Evolutionary conservation across 495 filamentous ascomycete genomes (phyloP).

Genomic region (Xylaria acuta): DNA sequence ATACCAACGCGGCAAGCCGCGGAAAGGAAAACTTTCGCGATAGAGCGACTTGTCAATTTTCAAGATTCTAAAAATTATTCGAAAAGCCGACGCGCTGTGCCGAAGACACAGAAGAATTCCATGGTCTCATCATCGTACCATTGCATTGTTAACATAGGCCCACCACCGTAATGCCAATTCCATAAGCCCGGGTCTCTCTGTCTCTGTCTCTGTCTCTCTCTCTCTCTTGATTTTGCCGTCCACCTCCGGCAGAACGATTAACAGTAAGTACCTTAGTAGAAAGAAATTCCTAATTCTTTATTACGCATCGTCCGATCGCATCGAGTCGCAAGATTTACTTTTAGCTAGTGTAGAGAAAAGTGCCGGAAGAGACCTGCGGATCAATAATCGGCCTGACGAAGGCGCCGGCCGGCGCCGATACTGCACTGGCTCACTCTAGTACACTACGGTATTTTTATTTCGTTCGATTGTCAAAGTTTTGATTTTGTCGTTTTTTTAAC

Average conservation of each 20-base stretch:
- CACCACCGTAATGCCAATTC: slow-evolving; percentile 1
- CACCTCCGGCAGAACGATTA: not conserved
- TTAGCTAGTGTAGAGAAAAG: not conserved
- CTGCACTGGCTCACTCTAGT: not conserved
- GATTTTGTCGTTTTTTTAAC: not conserved
- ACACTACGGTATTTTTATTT: not conserved
- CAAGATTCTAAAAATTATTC: not conserved
- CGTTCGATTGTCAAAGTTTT: not conserved
- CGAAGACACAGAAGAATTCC: not conserved
- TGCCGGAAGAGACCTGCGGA: not conserved
- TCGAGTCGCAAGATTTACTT: not conserved
- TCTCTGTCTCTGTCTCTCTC: too few relatives aligned
- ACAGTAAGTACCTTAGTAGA: not conserved
- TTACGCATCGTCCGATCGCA: not conserved
- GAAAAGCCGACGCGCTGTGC: slow-evolving; percentile 7
- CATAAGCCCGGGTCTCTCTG: not conserved
- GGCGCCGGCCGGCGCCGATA: not conserved
- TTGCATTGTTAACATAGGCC: not conserved
- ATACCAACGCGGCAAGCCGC: not conserved
- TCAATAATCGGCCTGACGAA: slow-evolving; percentile 11
- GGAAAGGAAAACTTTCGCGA: not conserved
- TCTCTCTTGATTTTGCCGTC: not conserved
- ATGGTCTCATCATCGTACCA: slow-evolving; percentile 26
- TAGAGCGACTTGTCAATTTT: not conserved
- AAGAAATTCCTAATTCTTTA: not conserved